Evolutionary conservation across 352 stramenopile genomes (phyloP).

Genomic region (Phytophthora multivora): DNA sequence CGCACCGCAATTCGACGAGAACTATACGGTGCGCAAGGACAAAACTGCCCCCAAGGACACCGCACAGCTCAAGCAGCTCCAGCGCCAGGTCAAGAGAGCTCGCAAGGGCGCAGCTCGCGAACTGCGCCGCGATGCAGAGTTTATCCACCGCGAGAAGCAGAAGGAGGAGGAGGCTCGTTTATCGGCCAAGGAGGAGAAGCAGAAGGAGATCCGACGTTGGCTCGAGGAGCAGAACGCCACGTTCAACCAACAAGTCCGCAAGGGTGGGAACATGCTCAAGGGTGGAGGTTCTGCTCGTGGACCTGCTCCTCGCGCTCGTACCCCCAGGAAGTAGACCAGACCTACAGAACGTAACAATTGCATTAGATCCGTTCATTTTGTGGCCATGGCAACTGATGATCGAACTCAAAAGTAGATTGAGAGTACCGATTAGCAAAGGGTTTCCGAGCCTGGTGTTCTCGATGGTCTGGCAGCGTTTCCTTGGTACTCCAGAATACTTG

Average conservation of each 20-base stretch:
- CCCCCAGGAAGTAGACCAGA: slow-evolving; percentile 50
- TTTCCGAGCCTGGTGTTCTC: no score
- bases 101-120: slow-evolving; percentile 96
- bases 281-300: slow-evolving; percentile 84
- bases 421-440: no score
- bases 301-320: slow-evolving; percentile 63
- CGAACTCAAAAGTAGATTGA: no score
- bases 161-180: slow-evolving; percentile 82
- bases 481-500: no score
- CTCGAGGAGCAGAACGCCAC: slow-evolving; percentile 96
- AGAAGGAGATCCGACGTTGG: slow-evolving; percentile 96
- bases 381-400: no score
- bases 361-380: no score
- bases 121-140: slow-evolving; percentile 93
- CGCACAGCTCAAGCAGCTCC: slow-evolving; percentile 90
- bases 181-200: slow-evolving; percentile 88
- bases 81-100: slow-evolving; percentile 96
- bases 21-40: slow-evolving; percentile 93
- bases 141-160: slow-evolving; percentile 94
- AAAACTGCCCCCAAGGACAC: slow-evolving; percentile 82
- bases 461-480: no score
- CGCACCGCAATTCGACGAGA: slow-evolving; percentile 90
- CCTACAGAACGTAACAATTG: slow-evolving; percentile 1
- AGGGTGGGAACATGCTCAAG: slow-evolving; percentile 95
- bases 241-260: slow-evolving; percentile 97